phyloP scores from a whole-genome alignment of 768 basidiomycete species.

The Tephrocybe sp. region DNA sequence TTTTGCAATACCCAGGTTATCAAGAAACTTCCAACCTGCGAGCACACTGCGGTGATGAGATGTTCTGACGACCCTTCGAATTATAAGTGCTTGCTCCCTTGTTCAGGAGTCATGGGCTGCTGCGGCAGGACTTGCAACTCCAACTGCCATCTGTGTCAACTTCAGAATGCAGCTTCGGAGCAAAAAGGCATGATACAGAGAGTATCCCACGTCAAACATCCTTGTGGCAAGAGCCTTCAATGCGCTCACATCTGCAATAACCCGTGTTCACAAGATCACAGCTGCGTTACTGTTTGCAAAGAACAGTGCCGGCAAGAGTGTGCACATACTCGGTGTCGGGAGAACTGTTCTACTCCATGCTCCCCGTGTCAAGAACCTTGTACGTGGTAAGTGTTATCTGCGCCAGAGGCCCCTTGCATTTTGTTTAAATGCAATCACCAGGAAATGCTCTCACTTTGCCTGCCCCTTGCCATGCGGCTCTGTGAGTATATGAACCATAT shows the following conservation, averaged over 20 bases:
- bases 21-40: constrained; percentile 50
- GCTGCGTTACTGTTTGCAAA: constrained; percentile 47
- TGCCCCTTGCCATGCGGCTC: constrained; percentile 72
- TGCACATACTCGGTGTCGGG: constrained; percentile 47
- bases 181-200: constrained; percentile 21
- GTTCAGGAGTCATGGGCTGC: constrained; percentile 47
- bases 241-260: constrained; percentile 57
- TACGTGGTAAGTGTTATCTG: constrained; percentile 38
- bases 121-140: constrained; percentile 53
- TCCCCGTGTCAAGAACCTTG: constrained; percentile 65
- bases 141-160: constrained; percentile 50
- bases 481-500: constrained; percentile 37
- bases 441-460: constrained; percentile 51
- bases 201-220: constrained; percentile 40
- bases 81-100: constrained; percentile 39
- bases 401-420: background rate
- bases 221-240: constrained; percentile 50
- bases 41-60: constrained; percentile 46
- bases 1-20: constrained; percentile 41
- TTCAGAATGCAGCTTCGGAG: constrained; percentile 14
- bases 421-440: too few relatives aligned
- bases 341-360: constrained; percentile 52
- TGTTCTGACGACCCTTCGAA: constrained; percentile 46
- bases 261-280: constrained; percentile 49
- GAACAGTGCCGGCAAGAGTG: constrained; percentile 54